A percentile compares a stretch with the other conserved stretches of the same genome.
These are phyloP conservation scores for Candida dubliniensis DNA, from an alignment of 1,139 yeast species.

Conservation along the genomic window DNA sequence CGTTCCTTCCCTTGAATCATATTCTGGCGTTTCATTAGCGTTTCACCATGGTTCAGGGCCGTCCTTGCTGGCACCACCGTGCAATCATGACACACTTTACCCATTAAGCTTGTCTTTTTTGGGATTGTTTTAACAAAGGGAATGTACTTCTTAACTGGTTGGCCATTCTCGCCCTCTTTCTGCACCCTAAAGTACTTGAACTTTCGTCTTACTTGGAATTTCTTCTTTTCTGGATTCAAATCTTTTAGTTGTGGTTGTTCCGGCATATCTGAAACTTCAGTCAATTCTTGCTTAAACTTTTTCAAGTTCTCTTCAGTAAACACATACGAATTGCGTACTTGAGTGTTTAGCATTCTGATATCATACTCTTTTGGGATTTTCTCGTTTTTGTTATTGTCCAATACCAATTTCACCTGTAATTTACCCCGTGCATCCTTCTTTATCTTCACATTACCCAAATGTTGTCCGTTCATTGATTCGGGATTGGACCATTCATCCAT, in stretches of 20 bases:
- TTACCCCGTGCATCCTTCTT: constrained; percentile 45
- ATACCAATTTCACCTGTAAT: constrained; percentile 56
- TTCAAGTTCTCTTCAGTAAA: constrained; percentile 85
- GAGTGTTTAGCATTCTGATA: constrained; percentile 70
- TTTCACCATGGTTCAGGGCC: constrained; percentile 66
- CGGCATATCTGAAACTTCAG: constrained; percentile 51
- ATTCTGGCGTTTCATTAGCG: constrained; percentile 48
- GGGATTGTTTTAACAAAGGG: constrained; percentile 83
- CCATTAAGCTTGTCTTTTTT: constrained; percentile 79
- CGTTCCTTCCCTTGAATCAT: constrained; percentile 44
- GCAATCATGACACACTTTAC: constrained; percentile 91
- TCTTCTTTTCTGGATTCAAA: constrained; percentile 29
- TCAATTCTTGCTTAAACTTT: constrained; percentile 59
- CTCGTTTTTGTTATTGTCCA: constrained; percentile 41
- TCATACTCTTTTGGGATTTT: constrained; percentile 83
- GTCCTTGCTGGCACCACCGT: constrained; percentile 76
- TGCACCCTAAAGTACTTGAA: constrained; percentile 32
- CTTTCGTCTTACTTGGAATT: constrained; percentile 23
- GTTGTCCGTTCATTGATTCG: constrained; percentile 64
- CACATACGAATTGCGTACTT: constrained; percentile 82
- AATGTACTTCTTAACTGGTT: constrained; percentile 44
- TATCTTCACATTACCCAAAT: constrained; percentile 79
- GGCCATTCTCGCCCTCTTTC: constrained; percentile 20
- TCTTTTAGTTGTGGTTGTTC: constrained; percentile 44
- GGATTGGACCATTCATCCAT: constrained; percentile 79